Base-by-base conservation (phyloP, 2,329 filamentous ascomycete species). In the Fusarium sp. region DNA sequence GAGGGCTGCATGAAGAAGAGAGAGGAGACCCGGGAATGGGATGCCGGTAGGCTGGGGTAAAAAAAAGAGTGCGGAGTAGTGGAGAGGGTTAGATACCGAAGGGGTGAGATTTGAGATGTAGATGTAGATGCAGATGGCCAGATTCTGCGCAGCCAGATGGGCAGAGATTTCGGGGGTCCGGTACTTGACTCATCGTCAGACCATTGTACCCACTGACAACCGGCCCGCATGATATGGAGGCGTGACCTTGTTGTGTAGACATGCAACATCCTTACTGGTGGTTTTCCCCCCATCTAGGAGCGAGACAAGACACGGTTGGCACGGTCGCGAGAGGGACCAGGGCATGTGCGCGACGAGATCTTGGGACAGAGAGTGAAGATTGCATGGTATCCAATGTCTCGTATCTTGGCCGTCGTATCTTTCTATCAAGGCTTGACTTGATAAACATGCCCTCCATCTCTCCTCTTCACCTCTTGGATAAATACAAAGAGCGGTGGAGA, bases 51-150 rank as follows among this genome's bases (percentile, higher is more conserved):
- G 16, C 64, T 70, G 67, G 70, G 70, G 64, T 60, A 42, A 42
- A n/a, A 65, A 67, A 33, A 74, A 49, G 60, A 74, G 69, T 72
- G 74, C 75, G 75, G 75, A 77, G 75, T 77, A 75, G 71, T 67
- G 72, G 75, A 42, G 40, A 42, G 40, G 14, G 35, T 61, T 62
- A 51, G 59, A 33, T 62, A 42, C 71, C 62, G 58, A 66, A 67
- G 64, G 65, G 55, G 70, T 64, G 56, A 73, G 67, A 60, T 66
- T 49, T 20, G 20, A 63, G 51, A 70, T 49, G 29, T 16, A 62
- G 60, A 62, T 62, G 42, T 17, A 56, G 58, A 61, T 61, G 42
- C 40, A 69, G 42, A 71, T 64, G 68, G 22, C 44, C 24, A 61
- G 58, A 57, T 72, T 55, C 44, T 27, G 67, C 35, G 67, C 24